Percentiles rank a stretch among this genome's conserved stretches.
These are phyloP conservation scores for Boletus huronensis DNA, from an alignment of 768 basidiomycete species.

Conservation along the genomic window DNA sequence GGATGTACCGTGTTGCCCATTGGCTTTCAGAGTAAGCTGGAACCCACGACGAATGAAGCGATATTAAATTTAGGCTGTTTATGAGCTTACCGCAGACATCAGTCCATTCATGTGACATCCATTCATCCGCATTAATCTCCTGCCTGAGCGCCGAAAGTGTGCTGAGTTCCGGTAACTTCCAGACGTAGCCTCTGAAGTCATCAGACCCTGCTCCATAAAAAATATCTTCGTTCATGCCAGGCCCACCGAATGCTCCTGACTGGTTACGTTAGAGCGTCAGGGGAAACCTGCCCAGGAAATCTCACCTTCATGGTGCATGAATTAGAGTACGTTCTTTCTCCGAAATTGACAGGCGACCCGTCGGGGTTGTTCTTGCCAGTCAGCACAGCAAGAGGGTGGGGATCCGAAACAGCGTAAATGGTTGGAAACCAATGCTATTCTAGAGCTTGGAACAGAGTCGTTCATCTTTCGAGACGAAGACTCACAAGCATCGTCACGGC, in stretches of 20 bases:
- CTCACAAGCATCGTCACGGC: conserved; percentile 67
- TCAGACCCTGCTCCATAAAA: conserved; percentile 79
- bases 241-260: conserved; percentile 76
- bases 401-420: conserved; percentile 64
- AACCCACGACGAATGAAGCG: conserved; percentile 3
- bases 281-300: background rate
- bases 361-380: conserved; percentile 56
- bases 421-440: conserved; percentile 65
- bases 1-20: conserved; percentile 47
- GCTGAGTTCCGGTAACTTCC: conserved; percentile 60
- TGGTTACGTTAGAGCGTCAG: conserved; percentile 25
- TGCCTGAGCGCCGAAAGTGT: conserved; percentile 44
- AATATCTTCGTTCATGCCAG: conserved; percentile 47
- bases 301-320: conserved; percentile 75
- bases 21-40: conserved; percentile 47
- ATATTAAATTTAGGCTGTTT: conserved; percentile 12
- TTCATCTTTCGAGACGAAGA: background rate
- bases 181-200: conserved; percentile 76
- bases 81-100: conserved; percentile 30
- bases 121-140: conserved; percentile 43
- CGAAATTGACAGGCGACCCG: conserved; percentile 45
- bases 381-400: conserved; percentile 66
- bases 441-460: conserved; percentile 1
- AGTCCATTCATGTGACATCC: conserved; percentile 37
- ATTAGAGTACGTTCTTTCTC: conserved; percentile 60